phyloP scores from a whole-genome alignment of 345 rosid genomes.

The Angophora floribunda region DNA sequence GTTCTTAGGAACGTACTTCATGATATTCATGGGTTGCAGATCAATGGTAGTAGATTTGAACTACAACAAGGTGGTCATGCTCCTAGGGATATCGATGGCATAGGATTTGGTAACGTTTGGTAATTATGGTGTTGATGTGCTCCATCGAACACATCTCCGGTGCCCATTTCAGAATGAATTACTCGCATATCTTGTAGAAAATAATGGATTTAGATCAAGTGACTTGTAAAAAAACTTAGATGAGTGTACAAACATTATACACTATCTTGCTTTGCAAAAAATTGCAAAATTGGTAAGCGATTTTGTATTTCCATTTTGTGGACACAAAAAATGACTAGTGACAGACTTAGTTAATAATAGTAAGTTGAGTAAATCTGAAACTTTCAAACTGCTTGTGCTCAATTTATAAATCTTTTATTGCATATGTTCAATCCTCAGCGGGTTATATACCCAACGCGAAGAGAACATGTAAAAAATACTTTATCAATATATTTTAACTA shows the following conservation, averaged over 20 bases:
- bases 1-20: constrained; percentile 67
- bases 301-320: too few species aligned
- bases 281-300: too few species aligned
- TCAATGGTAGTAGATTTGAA: constrained; percentile 60
- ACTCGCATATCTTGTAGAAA: too few species aligned
- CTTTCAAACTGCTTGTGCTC: not conserved
- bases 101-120: constrained; percentile 91
- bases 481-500: too few species aligned
- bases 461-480: not conserved
- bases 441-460: not conserved
- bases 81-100: constrained; percentile 55
- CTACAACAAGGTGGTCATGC: constrained; percentile 57
- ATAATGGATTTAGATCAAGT: too few species aligned
- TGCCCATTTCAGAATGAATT: constrained; percentile 12
- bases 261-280: too few species aligned
- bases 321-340: too few species aligned
- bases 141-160: constrained; percentile 45
- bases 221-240: too few species aligned
- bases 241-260: too few species aligned
- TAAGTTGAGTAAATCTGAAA: too few species aligned
- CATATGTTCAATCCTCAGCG: not conserved
- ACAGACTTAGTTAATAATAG: too few species aligned
- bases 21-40: constrained; percentile 78
- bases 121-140: constrained; percentile 73
- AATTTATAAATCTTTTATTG: too few species aligned